Evolutionary conservation across 176 grass and related monocot species (phyloP), one percentile per base, ranked within the genome.

Genomic region (Puya raimondii): DNA sequence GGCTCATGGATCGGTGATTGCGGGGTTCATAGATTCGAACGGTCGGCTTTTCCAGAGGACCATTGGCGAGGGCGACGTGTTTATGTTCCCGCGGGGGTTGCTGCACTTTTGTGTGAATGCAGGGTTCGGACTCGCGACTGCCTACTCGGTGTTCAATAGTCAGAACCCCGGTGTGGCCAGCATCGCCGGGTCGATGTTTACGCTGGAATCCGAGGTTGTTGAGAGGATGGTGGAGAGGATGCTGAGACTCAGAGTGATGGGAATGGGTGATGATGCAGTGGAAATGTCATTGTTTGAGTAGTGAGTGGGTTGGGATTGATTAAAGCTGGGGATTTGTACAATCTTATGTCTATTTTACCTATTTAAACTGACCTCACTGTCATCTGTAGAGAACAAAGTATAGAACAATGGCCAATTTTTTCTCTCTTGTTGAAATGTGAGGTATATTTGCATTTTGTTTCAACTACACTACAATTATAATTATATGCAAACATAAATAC

Each of bases 131-230:
- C 72, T 66, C 0, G 79, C 65, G 0, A 85, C 76, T 0, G 53
- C 68, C 3, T 82, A 76, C 42, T 85, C 82, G 0, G 79, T 89
- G 11, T 76, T 82, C 64, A 82, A 79, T 79, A 82, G 79, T 52
- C 87, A 89, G 64, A 85, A 85, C 57, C 82, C 82, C 0, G 87
- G 83, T 10, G 73, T 78, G 9, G 53, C 68, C 20, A 74, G 83
- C 14, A 78, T 90, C 13, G 49, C 73, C 47, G 73, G 82, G 16
- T 80, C 73, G 0, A 80, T 90, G 80, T 90, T 90, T 9, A 53
- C 49, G 0, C 25, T 58, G 2, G 80, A 86, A 50, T 90, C 80
- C 15, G 77, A 78, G 53, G 66, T 61, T 17, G 50, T 22, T 11
- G 80, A 85, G 48, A 71, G 48, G 21, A 51, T 90, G 10, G 63